phyloP scores from a whole-genome alignment of 768 basidiomycete species.

The Butyriboletus loyo region DNA sequence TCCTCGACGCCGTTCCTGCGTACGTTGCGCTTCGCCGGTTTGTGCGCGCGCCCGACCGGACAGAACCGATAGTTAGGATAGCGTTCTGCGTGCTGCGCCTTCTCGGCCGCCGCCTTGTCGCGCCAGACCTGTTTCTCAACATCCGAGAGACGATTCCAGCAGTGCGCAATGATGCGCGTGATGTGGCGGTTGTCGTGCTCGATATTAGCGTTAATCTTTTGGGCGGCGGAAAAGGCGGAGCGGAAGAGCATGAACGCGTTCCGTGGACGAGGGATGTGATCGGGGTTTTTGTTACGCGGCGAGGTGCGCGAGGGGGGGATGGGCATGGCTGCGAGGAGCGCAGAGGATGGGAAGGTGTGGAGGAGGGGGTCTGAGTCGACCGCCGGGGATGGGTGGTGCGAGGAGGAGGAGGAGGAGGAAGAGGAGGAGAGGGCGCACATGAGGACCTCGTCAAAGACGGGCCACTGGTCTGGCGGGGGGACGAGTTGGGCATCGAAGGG shows the following conservation, averaged over 20 bases:
- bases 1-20: constrained; percentile 50
- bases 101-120: constrained; percentile 49
- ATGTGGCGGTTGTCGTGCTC: constrained; percentile 59
- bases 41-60: constrained; percentile 43
- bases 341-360: constrained; percentile 13
- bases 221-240: constrained; percentile 54
- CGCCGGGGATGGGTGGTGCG: constrained; percentile 11
- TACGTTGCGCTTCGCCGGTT: constrained; percentile 48
- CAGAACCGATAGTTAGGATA: constrained; percentile 57
- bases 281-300: constrained; percentile 33
- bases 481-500: constrained; percentile 14
- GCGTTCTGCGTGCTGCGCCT: constrained; percentile 43
- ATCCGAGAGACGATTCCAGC: constrained; percentile 54
- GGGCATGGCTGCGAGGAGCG: constrained; percentile 27
- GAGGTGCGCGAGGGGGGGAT: constrained; percentile 28
- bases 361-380: neutral
- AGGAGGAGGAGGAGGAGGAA: constrained; percentile 10
- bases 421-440: constrained; percentile 1
- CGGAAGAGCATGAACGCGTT: constrained; percentile 58
- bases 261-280: constrained; percentile 40
- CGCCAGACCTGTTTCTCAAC: constrained; percentile 51
- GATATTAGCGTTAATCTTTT: constrained; percentile 44
- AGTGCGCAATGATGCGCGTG: constrained; percentile 52
- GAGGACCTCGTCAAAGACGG: constrained; percentile 20
- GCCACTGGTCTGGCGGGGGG: constrained; percentile 20